These are phyloP conservation scores for Aaosphaeria arxii DNA, from an alignment of 2,329 filamentous ascomycete genomes.

Conservation along the genomic window DNA sequence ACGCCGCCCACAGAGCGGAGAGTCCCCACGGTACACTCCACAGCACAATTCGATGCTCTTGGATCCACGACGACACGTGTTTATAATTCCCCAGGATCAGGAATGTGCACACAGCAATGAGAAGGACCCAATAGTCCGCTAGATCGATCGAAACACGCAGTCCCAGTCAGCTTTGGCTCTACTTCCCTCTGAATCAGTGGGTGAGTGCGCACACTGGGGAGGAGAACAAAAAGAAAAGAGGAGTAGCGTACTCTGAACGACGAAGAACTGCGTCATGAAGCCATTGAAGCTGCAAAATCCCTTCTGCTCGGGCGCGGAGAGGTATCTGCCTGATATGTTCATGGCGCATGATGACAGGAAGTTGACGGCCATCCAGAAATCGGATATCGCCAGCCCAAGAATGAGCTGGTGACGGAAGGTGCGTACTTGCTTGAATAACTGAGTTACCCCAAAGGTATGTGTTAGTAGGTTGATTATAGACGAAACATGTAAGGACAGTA, in stretches of 20 bases:
- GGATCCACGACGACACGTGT: conserved; percentile 35
- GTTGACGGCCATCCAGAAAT: conserved; percentile 42
- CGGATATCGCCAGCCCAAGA: conserved; percentile 41
- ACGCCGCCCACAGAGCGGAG: conserved; percentile 34
- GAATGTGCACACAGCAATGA: conserved; percentile 43
- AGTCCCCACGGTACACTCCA: conserved; percentile 39
- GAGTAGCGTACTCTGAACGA: conserved; percentile 36
- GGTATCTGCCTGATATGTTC: conserved; percentile 31
- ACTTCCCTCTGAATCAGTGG: no score
- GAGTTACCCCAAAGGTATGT: not conserved
- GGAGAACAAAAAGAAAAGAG: not conserved
- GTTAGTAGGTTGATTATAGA: not conserved
- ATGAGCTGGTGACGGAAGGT: conserved; percentile 43
- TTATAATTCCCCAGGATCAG: conserved; percentile 41
- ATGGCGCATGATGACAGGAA: conserved; percentile 38
- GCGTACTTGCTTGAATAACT: conserved; percentile 39
- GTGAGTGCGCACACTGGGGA: no score
- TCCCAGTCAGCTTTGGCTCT: no score
- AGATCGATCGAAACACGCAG: not conserved
- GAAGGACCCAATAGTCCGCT: conserved; percentile 45
- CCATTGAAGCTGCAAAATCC: conserved; percentile 42
- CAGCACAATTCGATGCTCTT: conserved; percentile 31
- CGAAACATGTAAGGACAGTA: no score
- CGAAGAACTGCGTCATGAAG: conserved; percentile 43
- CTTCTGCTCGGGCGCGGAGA: conserved; percentile 25